Conservation (phyloP, 768 basidiomycete species). For the Serpula lacrymans region DNA sequence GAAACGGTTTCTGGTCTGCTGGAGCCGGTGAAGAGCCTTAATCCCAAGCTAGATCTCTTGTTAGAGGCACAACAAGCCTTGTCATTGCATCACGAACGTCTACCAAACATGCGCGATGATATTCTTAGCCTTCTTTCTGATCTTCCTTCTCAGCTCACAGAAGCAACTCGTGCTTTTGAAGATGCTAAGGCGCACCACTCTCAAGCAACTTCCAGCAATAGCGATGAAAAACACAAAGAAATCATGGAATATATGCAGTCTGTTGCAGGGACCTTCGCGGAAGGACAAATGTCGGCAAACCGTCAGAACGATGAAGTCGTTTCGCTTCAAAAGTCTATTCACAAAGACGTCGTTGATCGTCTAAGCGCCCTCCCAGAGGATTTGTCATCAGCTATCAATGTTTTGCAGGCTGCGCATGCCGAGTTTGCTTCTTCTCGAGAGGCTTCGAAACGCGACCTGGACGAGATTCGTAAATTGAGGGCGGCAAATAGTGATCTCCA, state of each 20-base stretch:
- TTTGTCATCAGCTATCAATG: conserved; percentile 48
- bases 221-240: conserved; percentile 18
- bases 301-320: conserved; percentile 48
- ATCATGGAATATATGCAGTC: conserved; percentile 45
- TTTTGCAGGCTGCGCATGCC: conserved; percentile 57
- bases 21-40: conserved; percentile 39
- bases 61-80: conserved; percentile 41
- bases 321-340: conserved; percentile 47
- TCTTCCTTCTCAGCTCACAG: conserved; percentile 45
- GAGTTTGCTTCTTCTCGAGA: conserved; percentile 60
- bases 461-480: conserved; percentile 60
- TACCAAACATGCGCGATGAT: conserved; percentile 39
- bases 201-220: conserved; percentile 12
- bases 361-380: conserved; percentile 58
- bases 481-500: conserved; percentile 63
- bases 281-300: conserved; percentile 47
- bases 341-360: conserved; percentile 51
- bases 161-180: conserved; percentile 43
- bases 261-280: conserved; percentile 44
- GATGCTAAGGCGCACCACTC: conserved; percentile 19
- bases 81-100: conserved; percentile 32
- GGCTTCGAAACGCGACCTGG: conserved; percentile 57
- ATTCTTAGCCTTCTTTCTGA: conserved; percentile 39
- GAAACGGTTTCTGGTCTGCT: conserved; percentile 48
- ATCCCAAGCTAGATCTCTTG: conserved; percentile 38